Conservation (phyloP, 768 basidiomycete species). For the Inosperma sp. region DNA sequence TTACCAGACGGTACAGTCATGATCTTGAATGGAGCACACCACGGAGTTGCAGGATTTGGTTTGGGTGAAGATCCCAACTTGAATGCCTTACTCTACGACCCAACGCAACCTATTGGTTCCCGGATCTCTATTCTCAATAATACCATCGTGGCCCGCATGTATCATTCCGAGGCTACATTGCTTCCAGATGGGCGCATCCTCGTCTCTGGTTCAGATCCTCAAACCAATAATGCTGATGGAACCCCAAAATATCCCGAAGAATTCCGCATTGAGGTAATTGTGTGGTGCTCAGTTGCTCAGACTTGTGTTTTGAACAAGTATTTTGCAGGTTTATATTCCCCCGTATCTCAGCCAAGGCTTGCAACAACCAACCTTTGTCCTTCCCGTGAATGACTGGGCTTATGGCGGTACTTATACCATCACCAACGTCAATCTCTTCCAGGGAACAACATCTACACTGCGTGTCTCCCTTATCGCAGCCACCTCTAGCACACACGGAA, state of each 20-base stretch:
- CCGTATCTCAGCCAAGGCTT: slow-evolving; percentile 71
- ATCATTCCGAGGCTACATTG: slow-evolving; percentile 72
- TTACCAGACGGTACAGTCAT: slow-evolving; percentile 71
- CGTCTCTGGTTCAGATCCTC: slow-evolving; percentile 72
- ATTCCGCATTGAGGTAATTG: slow-evolving; percentile 53
- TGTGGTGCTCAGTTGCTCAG: background rate
- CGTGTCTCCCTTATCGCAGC: slow-evolving; percentile 64
- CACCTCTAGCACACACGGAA: slow-evolving; percentile 36
- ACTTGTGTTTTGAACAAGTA: background rate
- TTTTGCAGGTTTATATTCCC: slow-evolving; percentile 70
- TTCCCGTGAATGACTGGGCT: slow-evolving; percentile 58
- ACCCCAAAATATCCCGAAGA: slow-evolving; percentile 66
- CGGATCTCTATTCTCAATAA: slow-evolving; percentile 63
- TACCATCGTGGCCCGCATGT: slow-evolving; percentile 74
- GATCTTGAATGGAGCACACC: slow-evolving; percentile 70
- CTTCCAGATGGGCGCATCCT: slow-evolving; percentile 72
- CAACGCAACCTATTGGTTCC: slow-evolving; percentile 49
- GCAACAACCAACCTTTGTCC: slow-evolving; percentile 59
- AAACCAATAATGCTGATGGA: slow-evolving; percentile 22
- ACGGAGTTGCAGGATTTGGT: slow-evolving; percentile 72
- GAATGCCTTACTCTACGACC: slow-evolving; percentile 67
- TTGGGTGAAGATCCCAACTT: slow-evolving; percentile 61
- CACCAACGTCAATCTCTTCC: slow-evolving; percentile 40
- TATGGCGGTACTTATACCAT: slow-evolving; percentile 55
- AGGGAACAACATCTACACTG: slow-evolving; percentile 43